Conservation (phyloP, 495 filamentous ascomycete genomes). For the Hyaloscypha bicolor region DNA sequence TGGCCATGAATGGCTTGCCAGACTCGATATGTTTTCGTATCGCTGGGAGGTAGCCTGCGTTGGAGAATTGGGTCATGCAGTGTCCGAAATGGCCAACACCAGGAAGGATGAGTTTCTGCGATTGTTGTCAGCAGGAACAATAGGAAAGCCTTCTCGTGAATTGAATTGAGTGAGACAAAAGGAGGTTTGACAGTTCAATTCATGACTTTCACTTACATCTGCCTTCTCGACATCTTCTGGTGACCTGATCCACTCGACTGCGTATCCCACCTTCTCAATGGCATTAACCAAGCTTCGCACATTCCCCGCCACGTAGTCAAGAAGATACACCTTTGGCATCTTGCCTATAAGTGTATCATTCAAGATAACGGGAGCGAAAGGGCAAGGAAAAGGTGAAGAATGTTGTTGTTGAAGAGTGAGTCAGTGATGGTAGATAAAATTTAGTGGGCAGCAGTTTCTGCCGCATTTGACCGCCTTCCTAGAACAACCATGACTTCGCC, state of each 20-base stretch:
- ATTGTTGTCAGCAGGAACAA: not conserved
- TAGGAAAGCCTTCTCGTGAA: not conserved
- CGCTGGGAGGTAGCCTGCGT: slow-evolving; percentile 78
- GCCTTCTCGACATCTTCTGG: slow-evolving; percentile 83
- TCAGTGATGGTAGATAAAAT: not conserved
- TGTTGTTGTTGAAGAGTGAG: not conserved
- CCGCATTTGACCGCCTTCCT: not conserved
- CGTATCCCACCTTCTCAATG: slow-evolving; percentile 90
- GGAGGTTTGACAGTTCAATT: too few species aligned
- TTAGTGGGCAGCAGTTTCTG: not conserved
- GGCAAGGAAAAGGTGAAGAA: not conserved
- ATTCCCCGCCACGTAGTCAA: slow-evolving; percentile 83
- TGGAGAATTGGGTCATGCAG: slow-evolving; percentile 80
- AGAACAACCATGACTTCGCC: not conserved
- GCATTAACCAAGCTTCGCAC: slow-evolving; percentile 94
- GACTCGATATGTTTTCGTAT: slow-evolving; percentile 77
- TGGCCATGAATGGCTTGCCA: slow-evolving; percentile 96
- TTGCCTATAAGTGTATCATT: not conserved
- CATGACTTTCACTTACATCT: slow-evolving; percentile 58
- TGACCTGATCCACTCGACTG: slow-evolving; percentile 86
- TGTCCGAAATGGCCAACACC: slow-evolving; percentile 98
- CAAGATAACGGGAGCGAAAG: not conserved
- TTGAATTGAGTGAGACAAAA: not conserved
- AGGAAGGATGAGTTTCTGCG: slow-evolving; percentile 86
- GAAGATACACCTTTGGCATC: slow-evolving; percentile 93